Evolutionary conservation across 2,329 filamentous ascomycete genomes (phyloP), one percentile per base, ranked within the genome.

Genomic region (Ophiostoma quercus): DNA sequence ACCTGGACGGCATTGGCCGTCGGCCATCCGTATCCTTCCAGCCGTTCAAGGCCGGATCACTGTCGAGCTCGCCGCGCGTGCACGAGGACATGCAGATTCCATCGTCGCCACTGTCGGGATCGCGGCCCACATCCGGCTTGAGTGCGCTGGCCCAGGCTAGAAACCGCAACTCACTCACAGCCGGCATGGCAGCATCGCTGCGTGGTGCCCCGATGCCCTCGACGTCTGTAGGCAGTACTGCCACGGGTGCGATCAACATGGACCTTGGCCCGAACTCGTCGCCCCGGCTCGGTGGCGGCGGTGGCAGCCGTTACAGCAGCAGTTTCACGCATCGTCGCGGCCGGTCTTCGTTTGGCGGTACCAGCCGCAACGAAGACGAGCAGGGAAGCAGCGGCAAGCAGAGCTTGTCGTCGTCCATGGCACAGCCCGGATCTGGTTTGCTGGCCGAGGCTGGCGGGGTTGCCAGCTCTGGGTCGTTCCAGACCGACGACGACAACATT

Each of bases 1-100:
- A 79, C 16, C 79, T 81, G 57, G 87, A 91, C 62, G 82, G 81
- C 29, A 76, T 85, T 66, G 84, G 84, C 68, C 86, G 93, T 74
- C 87, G 92, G 68, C 89, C 91, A 7, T 97, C 92, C 0, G 87
- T 97, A 29, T 96, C 92, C 0, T 97, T 97, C 75, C 92, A 96
- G 75, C 94, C 94, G 0, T 99, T 99, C 82, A 99, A 99, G 79
- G 92, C 94, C 16, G 94, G 94, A 12, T 96, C 94, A 1, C 83
- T 98, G n/a, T 96, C 94, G 1, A 92, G 91, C 3, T 97, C 94
- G 4, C 94, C 94, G 0, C 81, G 84, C 39, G 77, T 81, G 7
- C 77, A 87, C 14, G 77, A 79, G 16, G 85, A 87, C 67, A 77
- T 82, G 1, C 83, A 85, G 19, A 77, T 81, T 1, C 84, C 86